These are phyloP conservation scores for Kazachstania martiniae DNA, from an alignment of 805 yeast genomes.

Conservation along the genomic window DNA sequence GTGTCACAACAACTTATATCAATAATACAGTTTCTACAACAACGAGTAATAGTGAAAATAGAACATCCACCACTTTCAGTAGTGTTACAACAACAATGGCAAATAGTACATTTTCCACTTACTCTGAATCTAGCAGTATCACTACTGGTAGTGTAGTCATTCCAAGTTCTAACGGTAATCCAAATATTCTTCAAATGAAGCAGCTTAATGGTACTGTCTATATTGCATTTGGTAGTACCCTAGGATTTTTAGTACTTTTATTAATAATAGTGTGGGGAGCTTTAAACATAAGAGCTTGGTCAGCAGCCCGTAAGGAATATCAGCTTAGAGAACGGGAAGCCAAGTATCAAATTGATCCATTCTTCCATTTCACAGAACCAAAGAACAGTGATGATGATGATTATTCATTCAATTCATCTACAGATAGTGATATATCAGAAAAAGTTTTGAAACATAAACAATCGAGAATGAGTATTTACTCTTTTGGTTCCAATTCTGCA, in stretches of 20 bases:
- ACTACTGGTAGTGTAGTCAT: conserved; percentile 2
- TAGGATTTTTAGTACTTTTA: conserved; percentile 39
- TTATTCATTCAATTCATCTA: conserved; percentile 7
- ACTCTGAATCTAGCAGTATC: not conserved
- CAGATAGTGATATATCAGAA: conserved; percentile 17
- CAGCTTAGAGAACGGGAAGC: conserved; percentile 9
- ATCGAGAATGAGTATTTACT: conserved; percentile 21
- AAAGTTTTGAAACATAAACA: conserved; percentile 13
- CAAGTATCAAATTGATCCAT: conserved; percentile 14
- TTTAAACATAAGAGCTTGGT: conserved; percentile 17
- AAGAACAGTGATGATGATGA: not conserved
- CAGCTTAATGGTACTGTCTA: conserved; percentile 62
- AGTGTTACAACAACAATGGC: not conserved
- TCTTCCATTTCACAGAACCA: conserved; percentile 3
- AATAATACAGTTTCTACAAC: not conserved
- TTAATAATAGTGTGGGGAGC: conserved; percentile 16
- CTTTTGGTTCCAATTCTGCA: conserved; percentile 25
- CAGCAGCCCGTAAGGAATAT: conserved; percentile 22
- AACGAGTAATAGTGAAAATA: not conserved
- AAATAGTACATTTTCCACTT: not conserved
- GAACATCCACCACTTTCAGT: not conserved
- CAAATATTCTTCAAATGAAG: not conserved
- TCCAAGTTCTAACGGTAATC: conserved; percentile 2
- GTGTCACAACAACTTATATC: no score
- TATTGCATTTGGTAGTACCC: conserved; percentile 61